Conservation (phyloP, 345 rosid genomes). For the Euclidium syriacum region DNA sequence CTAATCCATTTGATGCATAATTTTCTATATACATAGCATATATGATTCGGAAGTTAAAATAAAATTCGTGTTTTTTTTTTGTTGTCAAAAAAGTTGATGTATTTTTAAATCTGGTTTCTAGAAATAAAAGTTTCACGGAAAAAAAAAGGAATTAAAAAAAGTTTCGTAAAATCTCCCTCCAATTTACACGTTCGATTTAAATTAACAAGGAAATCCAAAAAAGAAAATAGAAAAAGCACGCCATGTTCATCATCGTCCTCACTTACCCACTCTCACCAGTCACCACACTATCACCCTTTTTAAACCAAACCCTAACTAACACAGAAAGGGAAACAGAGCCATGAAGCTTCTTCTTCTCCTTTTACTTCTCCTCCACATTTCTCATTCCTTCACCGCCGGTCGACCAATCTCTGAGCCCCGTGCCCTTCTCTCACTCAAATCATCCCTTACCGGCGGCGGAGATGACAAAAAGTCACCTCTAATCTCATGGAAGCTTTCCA, state of each 20-base stretch:
- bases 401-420: conserved; percentile 44
- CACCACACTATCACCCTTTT: conserved; percentile 21
- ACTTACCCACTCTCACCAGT: conserved; percentile 27
- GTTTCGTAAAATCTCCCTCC: conserved; percentile 8
- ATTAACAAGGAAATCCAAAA: neutral
- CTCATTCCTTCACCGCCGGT: conserved; percentile 22
- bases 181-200: neutral
- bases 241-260: conserved; percentile 15
- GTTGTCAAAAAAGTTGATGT: neutral
- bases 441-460: conserved; percentile 51
- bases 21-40: neutral
- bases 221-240: neutral
- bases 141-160: neutral
- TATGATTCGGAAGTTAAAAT: too few species aligned
- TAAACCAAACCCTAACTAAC: conserved; percentile 16
- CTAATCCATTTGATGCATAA: neutral
- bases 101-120: too few species aligned
- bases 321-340: conserved; percentile 3
- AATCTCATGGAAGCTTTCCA: conserved; percentile 52
- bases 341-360: conserved; percentile 43
- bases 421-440: conserved; percentile 66
- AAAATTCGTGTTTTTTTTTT: neutral
- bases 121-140: too few species aligned
- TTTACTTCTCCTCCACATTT: conserved; percentile 39
- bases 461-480: conserved; percentile 50